Evolutionary conservation across 495 filamentous ascomycete genomes (phyloP).

Genomic region (Evansstolkia leycettana): DNA sequence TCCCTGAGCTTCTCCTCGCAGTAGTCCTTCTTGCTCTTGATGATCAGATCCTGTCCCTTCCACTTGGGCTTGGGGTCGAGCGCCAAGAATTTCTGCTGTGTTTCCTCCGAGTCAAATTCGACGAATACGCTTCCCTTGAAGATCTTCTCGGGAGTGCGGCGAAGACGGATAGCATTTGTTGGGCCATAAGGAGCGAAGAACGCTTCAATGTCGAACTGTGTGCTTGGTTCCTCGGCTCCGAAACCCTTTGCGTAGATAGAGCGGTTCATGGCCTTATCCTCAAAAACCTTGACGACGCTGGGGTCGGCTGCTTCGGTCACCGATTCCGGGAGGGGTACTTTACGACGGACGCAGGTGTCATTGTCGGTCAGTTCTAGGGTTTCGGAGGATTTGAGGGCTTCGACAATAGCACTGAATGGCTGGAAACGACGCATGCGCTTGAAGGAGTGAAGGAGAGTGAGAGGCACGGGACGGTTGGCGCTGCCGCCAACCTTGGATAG

Average conservation of each 20-base stretch:
- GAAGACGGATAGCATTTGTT: slow-evolving; percentile 74
- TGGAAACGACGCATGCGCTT: slow-evolving; percentile 91
- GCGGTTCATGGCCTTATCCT: slow-evolving; percentile 44
- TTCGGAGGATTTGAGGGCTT: slow-evolving; percentile 63
- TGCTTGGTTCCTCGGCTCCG: slow-evolving; percentile 70
- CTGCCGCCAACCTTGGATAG: slow-evolving; percentile 61
- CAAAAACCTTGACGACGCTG: slow-evolving; percentile 40
- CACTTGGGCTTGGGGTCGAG: slow-evolving; percentile 73
- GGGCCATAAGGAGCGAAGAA: slow-evolving; percentile 76
- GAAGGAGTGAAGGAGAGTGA: slow-evolving; percentile 69
- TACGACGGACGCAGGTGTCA: slow-evolving; percentile 61
- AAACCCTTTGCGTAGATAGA: slow-evolving; percentile 80
- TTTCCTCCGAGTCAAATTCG: slow-evolving; percentile 68
- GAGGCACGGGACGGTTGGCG: slow-evolving; percentile 64
- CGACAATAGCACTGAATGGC: slow-evolving; percentile 66
- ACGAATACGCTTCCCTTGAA: slow-evolving; percentile 97
- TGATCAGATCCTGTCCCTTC: slow-evolving; percentile 56
- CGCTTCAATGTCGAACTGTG: slow-evolving; percentile 86
- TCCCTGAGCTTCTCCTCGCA: slow-evolving; percentile 62
- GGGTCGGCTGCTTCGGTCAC: slow-evolving; percentile 27
- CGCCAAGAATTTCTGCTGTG: slow-evolving; percentile 62
- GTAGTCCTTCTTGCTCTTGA: slow-evolving; percentile 85
- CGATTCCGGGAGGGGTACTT: slow-evolving; percentile 44
- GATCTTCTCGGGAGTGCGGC: slow-evolving; percentile 49
- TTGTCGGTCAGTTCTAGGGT: slow-evolving; percentile 57